Percentiles rank a stretch among this genome's conserved stretches.
These are phyloP conservation scores for Talaromyces albobiverticillius DNA, from an alignment of 2,329 filamentous ascomycete species.

Conservation along the genomic window DNA sequence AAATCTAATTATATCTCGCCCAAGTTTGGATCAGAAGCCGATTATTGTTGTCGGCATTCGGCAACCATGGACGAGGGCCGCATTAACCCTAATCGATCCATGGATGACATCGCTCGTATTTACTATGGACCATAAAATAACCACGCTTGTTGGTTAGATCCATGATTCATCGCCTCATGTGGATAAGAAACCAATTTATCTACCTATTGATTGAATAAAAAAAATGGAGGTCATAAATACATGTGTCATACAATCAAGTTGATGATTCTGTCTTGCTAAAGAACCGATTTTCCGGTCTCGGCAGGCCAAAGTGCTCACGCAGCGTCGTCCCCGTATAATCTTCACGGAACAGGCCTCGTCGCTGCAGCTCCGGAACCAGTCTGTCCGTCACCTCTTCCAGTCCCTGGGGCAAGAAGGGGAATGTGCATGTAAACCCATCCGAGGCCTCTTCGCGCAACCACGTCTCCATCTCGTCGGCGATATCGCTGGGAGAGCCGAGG, in stretches of 20 bases:
- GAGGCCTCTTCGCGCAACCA: slow-evolving; percentile 50
- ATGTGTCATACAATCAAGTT: neutral
- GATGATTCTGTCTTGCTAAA: slow-evolving; percentile 19
- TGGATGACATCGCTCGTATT: too few relatives aligned
- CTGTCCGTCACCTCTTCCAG: slow-evolving; percentile 48
- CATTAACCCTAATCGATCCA: too few relatives aligned
- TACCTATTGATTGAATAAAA: too few relatives aligned
- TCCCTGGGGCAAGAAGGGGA: slow-evolving; percentile 52
- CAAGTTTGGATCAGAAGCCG: too few relatives aligned
- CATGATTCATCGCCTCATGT: too few relatives aligned
- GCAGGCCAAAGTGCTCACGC: slow-evolving; percentile 54
- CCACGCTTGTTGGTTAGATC: too few relatives aligned
- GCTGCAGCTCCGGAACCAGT: slow-evolving; percentile 52
- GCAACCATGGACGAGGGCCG: too few relatives aligned
- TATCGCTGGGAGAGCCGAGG: slow-evolving; percentile 48
- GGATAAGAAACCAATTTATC: too few relatives aligned
- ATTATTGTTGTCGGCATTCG: too few relatives aligned
- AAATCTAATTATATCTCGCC: too few relatives aligned
- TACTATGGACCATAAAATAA: too few relatives aligned
- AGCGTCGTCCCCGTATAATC: slow-evolving; percentile 55
- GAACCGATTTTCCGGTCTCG: slow-evolving; percentile 44
- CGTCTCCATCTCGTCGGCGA: slow-evolving; percentile 49
- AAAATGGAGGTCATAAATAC: neutral
- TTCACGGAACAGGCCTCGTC: slow-evolving; percentile 49
- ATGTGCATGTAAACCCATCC: slow-evolving; percentile 53